A percentile compares a stretch with the other conserved stretches of the same genome.
These are phyloP conservation scores for Irpex sp. DNA, from an alignment of 1,284 basidiomycete species.

Conservation along the genomic window DNA sequence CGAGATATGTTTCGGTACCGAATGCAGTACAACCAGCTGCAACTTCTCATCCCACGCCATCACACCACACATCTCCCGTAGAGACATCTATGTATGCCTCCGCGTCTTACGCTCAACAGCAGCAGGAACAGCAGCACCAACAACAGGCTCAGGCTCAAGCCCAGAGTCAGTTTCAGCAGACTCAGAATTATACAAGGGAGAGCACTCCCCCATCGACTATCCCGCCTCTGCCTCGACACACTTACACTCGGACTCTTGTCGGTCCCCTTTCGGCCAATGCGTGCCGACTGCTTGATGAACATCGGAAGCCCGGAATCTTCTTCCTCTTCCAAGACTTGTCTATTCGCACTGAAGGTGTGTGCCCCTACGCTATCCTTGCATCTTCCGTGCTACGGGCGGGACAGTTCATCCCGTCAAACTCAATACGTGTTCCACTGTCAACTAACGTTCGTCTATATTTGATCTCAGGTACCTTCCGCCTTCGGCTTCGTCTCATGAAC, in stretches of 20 bases:
- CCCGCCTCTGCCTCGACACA: conserved; percentile 52
- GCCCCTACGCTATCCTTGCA: background rate
- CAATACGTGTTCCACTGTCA: conserved; percentile 13
- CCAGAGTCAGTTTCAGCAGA: conserved; percentile 26
- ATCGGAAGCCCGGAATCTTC: conserved; percentile 81
- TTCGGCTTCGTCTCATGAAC: conserved; percentile 81
- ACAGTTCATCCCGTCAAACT: conserved; percentile 2
- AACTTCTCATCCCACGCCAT: conserved; percentile 1
- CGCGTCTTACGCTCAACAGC: conserved; percentile 32
- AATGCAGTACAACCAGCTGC: conserved; percentile 1
- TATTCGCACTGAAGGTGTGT: conserved; percentile 77
- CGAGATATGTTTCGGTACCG: conserved; percentile 9
- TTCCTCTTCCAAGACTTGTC: conserved; percentile 88
- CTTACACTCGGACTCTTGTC: conserved; percentile 83
- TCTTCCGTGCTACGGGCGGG: conserved; percentile 2
- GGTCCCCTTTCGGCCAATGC: conserved; percentile 85
- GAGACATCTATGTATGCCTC: conserved; percentile 34
- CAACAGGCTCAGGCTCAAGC: conserved; percentile 14
- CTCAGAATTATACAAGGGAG: conserved; percentile 26
- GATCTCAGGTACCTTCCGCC: conserved; percentile 62
- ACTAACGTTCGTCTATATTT: conserved; percentile 15
- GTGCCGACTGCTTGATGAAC: conserved; percentile 76
- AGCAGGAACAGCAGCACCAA: conserved; percentile 20
- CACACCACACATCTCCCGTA: conserved; percentile 17
- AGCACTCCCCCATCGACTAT: conserved; percentile 31